Base-by-base conservation (phyloP, 805 yeast species). In the Isabelozyma pseudorhagii region DNA sequence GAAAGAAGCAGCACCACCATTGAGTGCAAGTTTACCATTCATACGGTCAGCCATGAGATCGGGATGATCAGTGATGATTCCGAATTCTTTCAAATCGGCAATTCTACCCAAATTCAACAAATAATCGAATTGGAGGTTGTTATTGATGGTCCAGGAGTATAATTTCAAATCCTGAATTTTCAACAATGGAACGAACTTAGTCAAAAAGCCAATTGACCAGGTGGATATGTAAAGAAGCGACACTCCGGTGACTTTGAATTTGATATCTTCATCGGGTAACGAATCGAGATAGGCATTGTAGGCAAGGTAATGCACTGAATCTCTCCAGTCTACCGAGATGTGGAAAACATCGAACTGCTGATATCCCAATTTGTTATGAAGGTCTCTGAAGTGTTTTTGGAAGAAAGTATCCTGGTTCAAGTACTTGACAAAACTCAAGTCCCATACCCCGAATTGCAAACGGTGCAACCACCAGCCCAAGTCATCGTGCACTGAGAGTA, bases 1-100 rank as follows among this genome's bases (percentile, higher is more conserved):
- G 27, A 28, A 13, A 18, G 38, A 8, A 31, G n/a, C 27, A 31
- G n/a, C 72, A 1, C 89, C 83, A 54, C 78, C 77, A n/a, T 83
- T 75, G 29, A 76, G 77, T 42, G 54, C 78, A 11, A 15, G 48
- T 14, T 29, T 40, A 10, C 45, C 46, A 15, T 51, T 43, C 48
- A 52, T 58, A 40, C 40, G 46, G 4, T 50, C 59, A 17, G 55
- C 54, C 74, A 73, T 69, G 5, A 38, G 18, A 47, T 66, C 75
- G 0, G 79, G 78, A 28, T 50, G 50, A 49, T 74, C 79, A 5
- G 67, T 50, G 38, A 74, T 64, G 9, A 74, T 54, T 0, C 76
- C 79, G 49, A 62, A 72, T 42, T 70, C 72, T 2, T 47, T 40
- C 8, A 74, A 42, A 3, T 51, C 44, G 14, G 66, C 63, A 4